These are phyloP conservation scores for Ophidiomyces ophidiicola DNA, from an alignment of 2,329 filamentous ascomycete genomes.

Conservation along the genomic window DNA sequence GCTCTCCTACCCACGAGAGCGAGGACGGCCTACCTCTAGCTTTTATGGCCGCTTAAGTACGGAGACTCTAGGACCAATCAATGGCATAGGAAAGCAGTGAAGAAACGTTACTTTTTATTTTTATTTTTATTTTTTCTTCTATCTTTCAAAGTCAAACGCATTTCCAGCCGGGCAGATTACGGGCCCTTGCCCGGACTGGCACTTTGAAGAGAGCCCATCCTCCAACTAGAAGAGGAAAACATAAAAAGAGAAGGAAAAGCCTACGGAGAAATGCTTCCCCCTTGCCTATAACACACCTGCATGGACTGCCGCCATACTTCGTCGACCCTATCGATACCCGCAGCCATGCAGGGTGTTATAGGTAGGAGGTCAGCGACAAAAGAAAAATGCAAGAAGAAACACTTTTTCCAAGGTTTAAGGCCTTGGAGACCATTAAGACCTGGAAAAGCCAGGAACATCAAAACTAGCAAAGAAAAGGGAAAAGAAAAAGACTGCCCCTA, in stretches of 20 bases:
- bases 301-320: background rate
- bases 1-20: constrained; percentile 1
- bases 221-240: background rate
- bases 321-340: background rate
- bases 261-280: background rate
- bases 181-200: background rate
- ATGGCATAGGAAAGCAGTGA: background rate
- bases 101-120: background rate
- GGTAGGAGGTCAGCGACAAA: background rate
- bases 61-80: too few species aligned
- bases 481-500: background rate
- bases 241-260: background rate
- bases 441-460: background rate
- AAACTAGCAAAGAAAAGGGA: background rate
- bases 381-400: background rate
- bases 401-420: too few species aligned
- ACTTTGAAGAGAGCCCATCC: background rate
- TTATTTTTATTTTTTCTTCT: background rate
- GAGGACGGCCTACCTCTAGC: constrained; percentile 1
- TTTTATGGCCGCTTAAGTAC: background rate
- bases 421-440: background rate
- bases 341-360: constrained; percentile 1
- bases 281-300: background rate
- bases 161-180: constrained; percentile 6
- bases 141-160: background rate